Percentiles rank a stretch among this genome's conserved stretches.
Evolutionary conservation across 768 basidiomycete species (phyloP).

Genomic region (Termitomyces titanicus): DNA sequence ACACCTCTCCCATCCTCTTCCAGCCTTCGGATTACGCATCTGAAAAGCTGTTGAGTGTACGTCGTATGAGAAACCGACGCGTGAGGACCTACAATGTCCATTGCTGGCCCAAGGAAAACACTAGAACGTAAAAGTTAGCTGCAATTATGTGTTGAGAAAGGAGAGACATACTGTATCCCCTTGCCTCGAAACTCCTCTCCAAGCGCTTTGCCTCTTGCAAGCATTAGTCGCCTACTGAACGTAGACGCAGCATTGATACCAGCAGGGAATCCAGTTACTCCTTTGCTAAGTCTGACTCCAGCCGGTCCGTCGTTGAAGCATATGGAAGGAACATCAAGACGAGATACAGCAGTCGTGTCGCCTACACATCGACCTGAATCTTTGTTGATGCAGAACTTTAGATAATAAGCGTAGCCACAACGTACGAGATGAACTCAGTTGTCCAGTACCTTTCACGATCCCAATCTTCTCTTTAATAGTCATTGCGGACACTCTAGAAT

Average conservation of each 20-base stretch:
- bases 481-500: conserved; percentile 32
- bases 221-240: conserved; percentile 61
- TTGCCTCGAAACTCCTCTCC: conserved; percentile 68
- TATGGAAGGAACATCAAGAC: conserved; percentile 40
- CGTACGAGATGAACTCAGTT: conserved; percentile 33
- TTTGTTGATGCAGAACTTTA: background rate
- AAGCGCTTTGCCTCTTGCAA: conserved; percentile 56
- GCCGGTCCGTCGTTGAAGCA: conserved; percentile 50
- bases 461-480: conserved; percentile 45
- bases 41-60: conserved; percentile 9
- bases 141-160: background rate
- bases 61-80: background rate
- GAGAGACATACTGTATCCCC: conserved; percentile 43
- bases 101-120: conserved; percentile 47
- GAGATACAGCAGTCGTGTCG: conserved; percentile 37
- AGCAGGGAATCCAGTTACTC: conserved; percentile 52
- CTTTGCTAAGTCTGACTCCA: conserved; percentile 37
- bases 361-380: conserved; percentile 42
- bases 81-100: conserved; percentile 41
- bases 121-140: conserved; percentile 15
- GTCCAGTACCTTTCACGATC: conserved; percentile 42
- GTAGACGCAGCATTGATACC: conserved; percentile 51
- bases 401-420: too few relatives aligned
- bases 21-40: conserved; percentile 51
- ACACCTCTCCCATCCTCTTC: conserved; percentile 47